Base-by-base conservation (phyloP, 495 filamentous ascomycete genomes). In the Aspergillus baeticus region DNA sequence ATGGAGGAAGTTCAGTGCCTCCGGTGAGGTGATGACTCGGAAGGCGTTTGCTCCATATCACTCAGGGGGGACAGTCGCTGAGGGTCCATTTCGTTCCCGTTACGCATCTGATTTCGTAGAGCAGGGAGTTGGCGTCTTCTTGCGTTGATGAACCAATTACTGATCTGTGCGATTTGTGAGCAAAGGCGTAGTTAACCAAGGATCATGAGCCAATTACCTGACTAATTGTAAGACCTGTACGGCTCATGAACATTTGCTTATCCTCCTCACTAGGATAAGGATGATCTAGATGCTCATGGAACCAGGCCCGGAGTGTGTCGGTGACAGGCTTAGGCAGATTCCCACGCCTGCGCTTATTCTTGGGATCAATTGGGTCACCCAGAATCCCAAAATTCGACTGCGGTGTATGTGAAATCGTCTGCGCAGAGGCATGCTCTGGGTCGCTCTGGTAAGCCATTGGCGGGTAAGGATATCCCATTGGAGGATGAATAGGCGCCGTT, bases 81-180 rank as follows among this genome's bases (percentile, higher is more conserved):
- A 31, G 68, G 58, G 33, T 75, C 72, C n/a, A 63, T 38, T 34
- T 74, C 71, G 22, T 29, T 64, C 5, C 63, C 69, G 10, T 69
- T 73, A 17, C 76, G 76, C 66, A 76, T 72, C 51, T 82, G 78
- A 44, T 82, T 85, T 22, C 84, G 77, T 53, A 91, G 73, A 18
- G 72, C 72, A 15, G 90, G 90, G n/a, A 92, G 70, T 57, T 90
- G 86, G 38, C 91, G 84, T 42, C 91, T 79, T 49, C 91, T 81
- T 10, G 91, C 90, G 63, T 96, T 96, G 69, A 96, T 96, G 69
- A 96, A 96, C 91, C 91, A 96, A 65, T 96, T 96, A 57, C 88
- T 92, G 50, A 96, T 90, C 82, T 96, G 44, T 3, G 2, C 4
- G 23, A 23, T 11, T 4, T 11, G 54, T 46, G 50, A 51, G 10